Conservation (phyloP, 768 basidiomycete species). For the Dendrothele bispora region DNA sequence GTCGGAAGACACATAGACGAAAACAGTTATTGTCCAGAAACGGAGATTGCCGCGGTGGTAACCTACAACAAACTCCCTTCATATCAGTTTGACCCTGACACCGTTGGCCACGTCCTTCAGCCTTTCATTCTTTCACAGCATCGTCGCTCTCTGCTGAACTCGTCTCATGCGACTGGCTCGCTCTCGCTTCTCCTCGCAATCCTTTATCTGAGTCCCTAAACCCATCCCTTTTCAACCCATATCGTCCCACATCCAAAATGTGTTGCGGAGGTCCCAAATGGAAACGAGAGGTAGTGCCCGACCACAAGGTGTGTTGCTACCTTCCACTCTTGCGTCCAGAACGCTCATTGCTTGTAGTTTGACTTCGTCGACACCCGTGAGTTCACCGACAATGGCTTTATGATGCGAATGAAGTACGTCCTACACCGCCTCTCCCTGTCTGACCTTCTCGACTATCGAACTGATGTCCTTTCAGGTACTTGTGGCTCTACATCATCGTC, state of each 20-base stretch:
- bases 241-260: conserved; percentile 36
- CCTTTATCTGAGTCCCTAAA: conserved; percentile 22
- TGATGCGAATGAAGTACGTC: conserved; percentile 83
- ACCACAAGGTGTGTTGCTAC: conserved; percentile 84
- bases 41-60: not conserved
- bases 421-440: not conserved
- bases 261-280: conserved; percentile 76
- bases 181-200: conserved; percentile 21
- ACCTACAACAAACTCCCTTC: not conserved
- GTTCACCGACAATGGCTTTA: conserved; percentile 84
- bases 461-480: conserved; percentile 55
- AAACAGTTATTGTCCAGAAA: too few relatives aligned
- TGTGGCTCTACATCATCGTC: conserved; percentile 90
- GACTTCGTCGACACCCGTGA: conserved; percentile 95
- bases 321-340: not conserved
- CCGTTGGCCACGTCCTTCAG: conserved; percentile 7
- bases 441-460: not conserved
- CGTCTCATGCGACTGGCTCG: conserved; percentile 56
- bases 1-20: too few relatives aligned
- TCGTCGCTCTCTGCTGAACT: conserved; percentile 13
- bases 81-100: not conserved
- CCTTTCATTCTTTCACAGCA: conserved; percentile 26
- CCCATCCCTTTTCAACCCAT: conserved; percentile 20
- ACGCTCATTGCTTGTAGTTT: conserved; percentile 56
- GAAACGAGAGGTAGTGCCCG: conserved; percentile 97